phyloP scores from a whole-genome alignment of 495 filamentous ascomycete genomes.

The Tuber borchii region DNA sequence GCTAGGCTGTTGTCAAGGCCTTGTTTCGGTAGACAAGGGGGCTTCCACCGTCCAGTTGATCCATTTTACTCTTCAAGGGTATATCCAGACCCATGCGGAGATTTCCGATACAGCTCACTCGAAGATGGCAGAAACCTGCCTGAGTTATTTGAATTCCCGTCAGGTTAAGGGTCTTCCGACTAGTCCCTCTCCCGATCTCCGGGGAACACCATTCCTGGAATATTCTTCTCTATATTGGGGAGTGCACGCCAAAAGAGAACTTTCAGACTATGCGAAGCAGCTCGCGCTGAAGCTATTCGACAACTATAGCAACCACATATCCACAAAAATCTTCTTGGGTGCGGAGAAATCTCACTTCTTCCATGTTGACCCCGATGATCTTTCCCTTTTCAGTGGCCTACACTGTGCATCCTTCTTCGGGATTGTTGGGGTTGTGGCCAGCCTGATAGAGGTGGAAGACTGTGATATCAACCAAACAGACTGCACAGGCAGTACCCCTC shows the following conservation, averaged over 20 bases:
- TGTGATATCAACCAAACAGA: background rate
- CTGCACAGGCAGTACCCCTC: background rate
- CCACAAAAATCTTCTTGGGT: background rate
- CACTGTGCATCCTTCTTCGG: too few species aligned
- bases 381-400: background rate
- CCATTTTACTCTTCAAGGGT: too few species aligned
- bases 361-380: background rate
- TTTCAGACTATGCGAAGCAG: too few species aligned
- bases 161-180: background rate
- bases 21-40: too few species aligned
- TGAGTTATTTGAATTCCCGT: background rate
- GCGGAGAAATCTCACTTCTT: fast-evolving
- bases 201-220: background rate
- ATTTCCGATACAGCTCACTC: background rate
- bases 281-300: too few species aligned
- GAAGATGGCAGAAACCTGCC: background rate
- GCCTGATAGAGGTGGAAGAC: too few species aligned
- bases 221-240: background rate
- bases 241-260: too few species aligned
- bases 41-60: too few species aligned
- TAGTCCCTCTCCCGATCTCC: background rate
- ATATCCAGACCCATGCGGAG: too few species aligned
- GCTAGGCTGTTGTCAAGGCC: too few species aligned
- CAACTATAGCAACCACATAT: background rate
- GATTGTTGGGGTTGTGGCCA: background rate